Evolutionary conservation across 2,329 filamentous ascomycete species (phyloP).

Genomic region (Amesomyces nigricolor): DNA sequence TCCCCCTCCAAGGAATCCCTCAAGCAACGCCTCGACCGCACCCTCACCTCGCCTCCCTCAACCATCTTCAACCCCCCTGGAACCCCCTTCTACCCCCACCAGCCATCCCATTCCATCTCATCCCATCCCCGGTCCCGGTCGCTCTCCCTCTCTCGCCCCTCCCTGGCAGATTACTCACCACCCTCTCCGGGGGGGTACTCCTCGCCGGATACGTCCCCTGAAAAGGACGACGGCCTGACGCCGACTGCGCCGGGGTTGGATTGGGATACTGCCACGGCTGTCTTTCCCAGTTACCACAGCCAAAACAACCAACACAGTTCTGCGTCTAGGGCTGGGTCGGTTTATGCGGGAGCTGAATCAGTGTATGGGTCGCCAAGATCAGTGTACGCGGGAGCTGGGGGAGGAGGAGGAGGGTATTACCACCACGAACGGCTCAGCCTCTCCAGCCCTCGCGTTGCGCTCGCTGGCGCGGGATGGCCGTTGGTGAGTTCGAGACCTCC

Average conservation of each 20-base stretch:
- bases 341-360: neutral
- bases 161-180: neutral
- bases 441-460: conserved; percentile 7
- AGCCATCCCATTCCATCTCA: neutral
- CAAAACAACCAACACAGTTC: no score
- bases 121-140: neutral
- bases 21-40: conserved; percentile 14
- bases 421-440: conserved; percentile 12
- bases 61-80: neutral
- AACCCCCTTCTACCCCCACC: neutral
- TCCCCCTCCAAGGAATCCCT: conserved; percentile 9
- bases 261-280: no score
- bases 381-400: no score
- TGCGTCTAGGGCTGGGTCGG: no score
- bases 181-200: neutral
- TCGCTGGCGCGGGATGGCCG: conserved; percentile 7
- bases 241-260: neutral
- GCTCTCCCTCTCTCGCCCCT: neutral
- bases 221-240: neutral
- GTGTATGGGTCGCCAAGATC: no score
- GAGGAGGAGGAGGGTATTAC: conserved; percentile 9
- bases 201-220: neutral
- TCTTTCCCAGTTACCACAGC: no score
- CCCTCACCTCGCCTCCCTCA: neutral
- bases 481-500: neutral